Base-by-base conservation (phyloP, 371 early-diverging fungal species). In the Mortierella sp. region DNA sequence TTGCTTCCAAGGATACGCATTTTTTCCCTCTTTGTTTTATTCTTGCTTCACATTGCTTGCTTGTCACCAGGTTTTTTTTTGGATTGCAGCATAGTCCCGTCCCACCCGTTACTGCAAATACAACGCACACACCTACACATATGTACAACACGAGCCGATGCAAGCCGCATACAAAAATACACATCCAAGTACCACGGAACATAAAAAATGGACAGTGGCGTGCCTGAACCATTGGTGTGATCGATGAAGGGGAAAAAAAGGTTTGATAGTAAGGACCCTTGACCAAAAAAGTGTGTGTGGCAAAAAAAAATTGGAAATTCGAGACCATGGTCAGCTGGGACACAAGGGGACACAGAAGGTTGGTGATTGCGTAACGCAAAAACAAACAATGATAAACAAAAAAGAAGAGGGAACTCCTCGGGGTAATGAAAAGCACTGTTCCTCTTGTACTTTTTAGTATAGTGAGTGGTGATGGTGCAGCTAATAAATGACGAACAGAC, bases 261-360 rank as follows among this genome's bases (percentile, higher is more conserved):
- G 5, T 58, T 55, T 3, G 29, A 16, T 14, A 29, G 29, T 5
- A 22, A 58, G 55, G 58, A 19, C 31, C 58, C 37, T 58, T 58
- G 34, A 58, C 58, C 34, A 58, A 58, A 55, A 34, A 58, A 14
- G 58, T 34, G 58, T 34, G 58, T 37, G 37, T 34, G 58, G 58
- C 58, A 34, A 58, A 58, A 55, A 58, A 1, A 26, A 53, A 53
- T 53, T 53, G 53, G 53, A 29, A 8, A 53, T 29, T 53, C 31
- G 53, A 53, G 53, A 14, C 31, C 14, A 4, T 58, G 58, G 58
- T 58, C 58, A 58, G 58, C 58, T 34, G 58, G 19, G 58, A 58
- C 34, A 37, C 29, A 58, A 11, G 31, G 55, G 22, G 22, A 58
- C 37, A 34, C 34, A 34, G 29, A 14, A 13, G 55, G 6, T 22